Conservation (phyloP, 208 protist genomes). For the Acanthamoeba culbertsoni region DNA sequence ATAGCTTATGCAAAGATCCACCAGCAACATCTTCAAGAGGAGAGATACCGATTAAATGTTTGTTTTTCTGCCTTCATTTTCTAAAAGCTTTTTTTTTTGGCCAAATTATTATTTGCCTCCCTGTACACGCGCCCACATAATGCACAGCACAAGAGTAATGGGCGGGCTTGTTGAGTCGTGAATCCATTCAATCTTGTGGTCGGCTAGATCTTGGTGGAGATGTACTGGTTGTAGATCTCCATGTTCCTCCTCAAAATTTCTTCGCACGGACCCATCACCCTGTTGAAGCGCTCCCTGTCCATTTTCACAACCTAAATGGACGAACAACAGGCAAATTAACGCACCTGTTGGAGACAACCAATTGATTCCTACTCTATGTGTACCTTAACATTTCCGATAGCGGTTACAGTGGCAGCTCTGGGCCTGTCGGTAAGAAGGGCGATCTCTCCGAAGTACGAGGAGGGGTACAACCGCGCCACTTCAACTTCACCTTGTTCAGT, state of each 20-base stretch:
- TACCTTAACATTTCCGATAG: not conserved
- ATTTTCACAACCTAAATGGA: constrained; percentile 60
- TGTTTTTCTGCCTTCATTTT: too few species aligned
- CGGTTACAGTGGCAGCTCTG: constrained; percentile 59
- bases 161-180: too few species aligned
- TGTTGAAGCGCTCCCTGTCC: constrained; percentile 68
- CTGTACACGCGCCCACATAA: too few species aligned
- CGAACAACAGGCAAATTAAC: not conserved
- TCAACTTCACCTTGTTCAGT: not conserved
- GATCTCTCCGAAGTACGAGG: not conserved
- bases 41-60: too few species aligned
- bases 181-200: too few species aligned
- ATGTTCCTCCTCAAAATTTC: constrained; percentile 76
- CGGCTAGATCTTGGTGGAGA: constrained; percentile 42
- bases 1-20: too few species aligned
- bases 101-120: too few species aligned
- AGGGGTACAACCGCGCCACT: not conserved
- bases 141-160: too few species aligned
- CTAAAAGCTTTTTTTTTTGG: too few species aligned
- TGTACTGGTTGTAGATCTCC: constrained; percentile 68
- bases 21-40: too few species aligned
- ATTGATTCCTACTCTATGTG: too few species aligned
- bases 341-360: not conserved
- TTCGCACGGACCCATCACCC: constrained; percentile 73
- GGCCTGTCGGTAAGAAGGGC: not conserved